Evolutionary conservation across 371 early-diverging fungal genomes (phyloP).

Genomic region (Saksenaea vasiformis): DNA sequence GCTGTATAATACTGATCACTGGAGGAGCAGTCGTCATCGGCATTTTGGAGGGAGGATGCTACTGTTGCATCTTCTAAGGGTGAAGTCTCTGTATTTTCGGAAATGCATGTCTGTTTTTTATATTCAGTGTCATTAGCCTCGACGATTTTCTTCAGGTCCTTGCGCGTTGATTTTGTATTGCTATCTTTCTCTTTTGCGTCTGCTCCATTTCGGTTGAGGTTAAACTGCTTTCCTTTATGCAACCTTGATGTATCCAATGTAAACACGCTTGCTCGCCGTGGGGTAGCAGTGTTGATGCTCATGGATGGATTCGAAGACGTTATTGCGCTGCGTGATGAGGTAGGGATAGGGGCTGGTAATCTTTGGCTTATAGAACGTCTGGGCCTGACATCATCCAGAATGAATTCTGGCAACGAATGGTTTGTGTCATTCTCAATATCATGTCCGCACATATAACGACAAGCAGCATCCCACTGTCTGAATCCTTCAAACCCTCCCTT

Average conservation of each 20-base stretch:
- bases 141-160: neutral
- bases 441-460: neutral
- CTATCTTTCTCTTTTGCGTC: neutral
- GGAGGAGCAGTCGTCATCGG: neutral
- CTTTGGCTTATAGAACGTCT: neutral
- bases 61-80: neutral
- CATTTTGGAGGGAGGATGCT: neutral
- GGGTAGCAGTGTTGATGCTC: slow-evolving; percentile 13
- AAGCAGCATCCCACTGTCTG: slow-evolving; percentile 20
- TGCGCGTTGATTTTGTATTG: neutral
- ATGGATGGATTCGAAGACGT: slow-evolving; percentile 14
- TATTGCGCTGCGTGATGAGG: slow-evolving; percentile 40
- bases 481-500: slow-evolving; percentile 55
- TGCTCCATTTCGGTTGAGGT: neutral
- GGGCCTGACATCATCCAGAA: neutral
- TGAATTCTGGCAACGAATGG: neutral
- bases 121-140: neutral
- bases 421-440: neutral
- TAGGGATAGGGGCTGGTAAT: slow-evolving; percentile 21
- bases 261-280: slow-evolving; percentile 45
- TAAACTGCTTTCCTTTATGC: neutral
- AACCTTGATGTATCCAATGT: slow-evolving; percentile 32
- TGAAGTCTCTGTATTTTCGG: neutral
- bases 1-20: slow-evolving; percentile 7
- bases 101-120: neutral